Base-by-base conservation (phyloP, 768 basidiomycete species). In the Coprinopsis marcescibilis region DNA sequence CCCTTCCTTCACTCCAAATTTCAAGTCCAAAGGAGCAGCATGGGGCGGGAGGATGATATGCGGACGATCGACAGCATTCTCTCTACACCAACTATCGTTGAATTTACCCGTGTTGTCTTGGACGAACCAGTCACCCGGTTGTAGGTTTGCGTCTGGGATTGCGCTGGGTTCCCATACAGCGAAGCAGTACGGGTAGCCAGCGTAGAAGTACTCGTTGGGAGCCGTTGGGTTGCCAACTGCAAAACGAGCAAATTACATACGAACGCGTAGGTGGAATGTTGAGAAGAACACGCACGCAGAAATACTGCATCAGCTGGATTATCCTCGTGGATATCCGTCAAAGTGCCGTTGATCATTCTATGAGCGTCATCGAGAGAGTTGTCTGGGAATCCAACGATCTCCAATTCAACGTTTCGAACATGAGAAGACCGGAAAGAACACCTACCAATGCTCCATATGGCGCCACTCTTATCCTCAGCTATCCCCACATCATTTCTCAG, bases 381-480 rank as follows among this genome's bases (percentile, higher is more conserved):
- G 5, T 44, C 43, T 44, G n/a, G 41, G n/a, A 3, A 32, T 32
- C 10, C 10, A 32, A 32, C n/a, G 30, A 8, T 32, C n/a, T 8
- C 30, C 30, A n/a, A 32, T n/a, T n/a, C n/a, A n/a, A 32, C n/a
- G 30, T n/a, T 8, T n/a, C n/a, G n/a, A n/a, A n/a, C n/a, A n/a
- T n/a, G n/a, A n/a, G n/a, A n/a, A n/a, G n/a, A n/a, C n/a, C n/a
- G n/a, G n/a, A n/a, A n/a, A n/a, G n/a, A n/a, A n/a, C n/a, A 32
- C 45, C 29, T 20, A 46, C 45, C 45, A 17, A 46, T 35, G 26
- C 45, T 46, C 14, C 29, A 26, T 14, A 46, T 46, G 25, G 34
- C 29, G 8, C 45, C 45, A 13, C 19, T 38, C 26, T 36, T 46
- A 29, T 46, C 45, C 36, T 46, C 45, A 11, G 45, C 26, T n/a